phyloP scores from a whole-genome alignment of 305 asterid genomes.

The Solanum aculeatissimum region DNA sequence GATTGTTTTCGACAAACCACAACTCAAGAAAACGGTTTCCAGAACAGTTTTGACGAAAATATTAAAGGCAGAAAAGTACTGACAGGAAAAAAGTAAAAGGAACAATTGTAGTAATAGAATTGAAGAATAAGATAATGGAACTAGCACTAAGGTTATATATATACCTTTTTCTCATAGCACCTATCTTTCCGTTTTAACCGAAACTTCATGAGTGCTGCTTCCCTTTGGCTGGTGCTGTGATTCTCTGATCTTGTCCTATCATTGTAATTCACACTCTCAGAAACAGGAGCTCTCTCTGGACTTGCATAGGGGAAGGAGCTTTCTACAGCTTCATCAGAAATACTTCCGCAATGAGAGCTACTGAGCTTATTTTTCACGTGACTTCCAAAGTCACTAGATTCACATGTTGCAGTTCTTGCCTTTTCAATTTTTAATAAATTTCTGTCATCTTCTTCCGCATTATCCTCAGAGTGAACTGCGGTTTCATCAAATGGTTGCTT shows the following conservation, averaged over 20 bases:
- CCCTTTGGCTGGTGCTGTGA: constrained; percentile 4
- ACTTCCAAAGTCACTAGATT: neutral
- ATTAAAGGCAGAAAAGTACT: neutral
- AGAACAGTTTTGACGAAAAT: neutral
- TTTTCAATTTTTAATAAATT: neutral
- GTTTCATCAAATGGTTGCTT: neutral
- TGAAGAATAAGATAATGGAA: neutral
- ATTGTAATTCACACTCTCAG: constrained; percentile 2
- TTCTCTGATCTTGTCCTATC: neutral
- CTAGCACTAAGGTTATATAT: neutral
- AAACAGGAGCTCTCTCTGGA: neutral
- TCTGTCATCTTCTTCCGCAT: neutral
- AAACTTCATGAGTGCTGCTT: constrained; percentile 4
- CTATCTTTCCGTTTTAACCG: constrained; percentile 10
- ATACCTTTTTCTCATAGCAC: constrained; percentile 11
- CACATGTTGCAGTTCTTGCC: neutral
- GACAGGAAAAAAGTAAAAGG: neutral
- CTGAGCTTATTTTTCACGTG: neutral
- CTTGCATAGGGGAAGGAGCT: neutral
- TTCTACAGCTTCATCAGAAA: neutral
- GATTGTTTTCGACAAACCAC: neutral
- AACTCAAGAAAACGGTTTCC: neutral
- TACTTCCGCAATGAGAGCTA: neutral
- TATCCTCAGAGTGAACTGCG: neutral
- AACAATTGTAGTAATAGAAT: neutral